Evolutionary conservation across 305 asterid genomes (phyloP).

Genomic region (Fraxinus paxiana): DNA sequence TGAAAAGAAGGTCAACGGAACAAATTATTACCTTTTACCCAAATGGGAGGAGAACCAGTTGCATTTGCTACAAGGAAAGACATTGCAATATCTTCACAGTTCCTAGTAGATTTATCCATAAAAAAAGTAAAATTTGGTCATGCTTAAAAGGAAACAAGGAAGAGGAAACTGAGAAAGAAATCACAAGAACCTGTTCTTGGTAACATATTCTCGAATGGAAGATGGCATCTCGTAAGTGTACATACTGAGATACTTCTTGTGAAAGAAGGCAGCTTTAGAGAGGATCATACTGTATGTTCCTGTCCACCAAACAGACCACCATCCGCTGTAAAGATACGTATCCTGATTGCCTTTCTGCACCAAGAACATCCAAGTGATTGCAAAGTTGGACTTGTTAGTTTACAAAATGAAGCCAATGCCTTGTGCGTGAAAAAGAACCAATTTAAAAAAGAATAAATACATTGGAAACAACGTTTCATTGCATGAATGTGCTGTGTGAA

Average conservation of each 20-base stretch:
- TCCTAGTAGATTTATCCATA: slow-evolving; percentile 37
- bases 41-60: slow-evolving; percentile 76
- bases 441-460: neutral
- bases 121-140: slow-evolving; percentile 7
- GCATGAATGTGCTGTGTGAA: slow-evolving; percentile 1
- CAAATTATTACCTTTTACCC: slow-evolving; percentile 64
- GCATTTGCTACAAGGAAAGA: slow-evolving; percentile 83
- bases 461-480: neutral
- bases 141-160: neutral
- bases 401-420: neutral
- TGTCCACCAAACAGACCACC: slow-evolving; percentile 91
- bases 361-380: neutral
- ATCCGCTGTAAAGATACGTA: slow-evolving; percentile 52
- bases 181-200: slow-evolving; percentile 51
- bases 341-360: slow-evolving; percentile 45
- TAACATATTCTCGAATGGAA: slow-evolving; percentile 62
- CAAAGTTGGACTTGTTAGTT: neutral
- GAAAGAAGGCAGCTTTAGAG: slow-evolving; percentile 80
- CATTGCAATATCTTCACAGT: slow-evolving; percentile 92
- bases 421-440: neutral
- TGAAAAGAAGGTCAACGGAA: neutral
- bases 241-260: slow-evolving; percentile 67
- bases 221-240: slow-evolving; percentile 78
- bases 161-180: neutral
- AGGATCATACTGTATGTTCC: slow-evolving; percentile 81